Evolutionary conservation across 2,329 filamentous ascomycete genomes (phyloP).

Genomic region (Fusarium sororula): DNA sequence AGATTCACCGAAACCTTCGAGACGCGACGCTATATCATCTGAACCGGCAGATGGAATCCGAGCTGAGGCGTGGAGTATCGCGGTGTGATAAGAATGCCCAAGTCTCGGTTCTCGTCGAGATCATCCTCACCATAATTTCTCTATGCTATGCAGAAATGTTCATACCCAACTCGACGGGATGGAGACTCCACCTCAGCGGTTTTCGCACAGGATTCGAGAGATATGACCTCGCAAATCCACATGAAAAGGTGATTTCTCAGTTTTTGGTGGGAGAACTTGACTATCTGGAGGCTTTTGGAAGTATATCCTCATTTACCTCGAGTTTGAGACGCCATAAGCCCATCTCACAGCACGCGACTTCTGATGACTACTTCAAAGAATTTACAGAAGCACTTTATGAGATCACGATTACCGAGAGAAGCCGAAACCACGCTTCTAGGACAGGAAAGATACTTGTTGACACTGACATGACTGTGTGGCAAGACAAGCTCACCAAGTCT

Average conservation of each 20-base stretch:
- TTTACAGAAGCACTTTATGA: not conserved
- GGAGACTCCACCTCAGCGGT: not conserved
- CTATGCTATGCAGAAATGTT: constrained; percentile 2
- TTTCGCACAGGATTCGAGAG: not conserved
- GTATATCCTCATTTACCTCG: not conserved
- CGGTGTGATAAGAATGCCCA: not conserved
- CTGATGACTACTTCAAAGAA: not conserved
- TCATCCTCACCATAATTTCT: not conserved
- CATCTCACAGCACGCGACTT: not conserved
- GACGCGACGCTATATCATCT: not conserved
- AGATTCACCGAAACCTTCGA: not conserved
- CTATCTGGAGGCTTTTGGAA: not conserved
- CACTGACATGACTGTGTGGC: not conserved
- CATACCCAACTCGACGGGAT: not conserved
- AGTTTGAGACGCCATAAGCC: not conserved
- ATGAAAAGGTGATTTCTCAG: not conserved
- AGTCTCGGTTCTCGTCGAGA: not conserved
- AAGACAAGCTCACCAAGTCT: not conserved
- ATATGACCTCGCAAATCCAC: not conserved
- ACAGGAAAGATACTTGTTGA: not conserved
- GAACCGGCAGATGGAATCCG: not conserved
- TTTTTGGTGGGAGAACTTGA: not conserved
- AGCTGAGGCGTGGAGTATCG: not conserved
- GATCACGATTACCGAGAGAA: not conserved
- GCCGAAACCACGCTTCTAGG: not conserved